Percentiles rank a stretch among this genome's conserved stretches.
Evolutionary conservation across 2,329 filamentous ascomycete species (phyloP).

Genomic region (Apiospora koreana): DNA sequence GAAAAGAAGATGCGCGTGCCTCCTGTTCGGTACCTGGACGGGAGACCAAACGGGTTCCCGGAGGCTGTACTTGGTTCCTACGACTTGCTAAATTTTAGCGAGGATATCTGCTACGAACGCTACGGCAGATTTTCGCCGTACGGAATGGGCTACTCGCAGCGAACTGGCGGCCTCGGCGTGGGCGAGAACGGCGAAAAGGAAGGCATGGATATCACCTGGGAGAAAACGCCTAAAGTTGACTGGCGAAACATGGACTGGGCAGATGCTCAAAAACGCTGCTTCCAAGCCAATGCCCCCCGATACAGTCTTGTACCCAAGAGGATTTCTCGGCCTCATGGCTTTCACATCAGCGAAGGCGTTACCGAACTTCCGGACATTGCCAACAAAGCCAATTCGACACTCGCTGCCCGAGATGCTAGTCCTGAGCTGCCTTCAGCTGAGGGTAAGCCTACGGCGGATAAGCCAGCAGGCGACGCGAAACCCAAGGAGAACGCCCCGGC

Average conservation of each 20-base stretch:
- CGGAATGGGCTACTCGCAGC: slow-evolving; percentile 80
- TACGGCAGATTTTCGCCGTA: slow-evolving; percentile 89
- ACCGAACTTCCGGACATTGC: slow-evolving; percentile 15
- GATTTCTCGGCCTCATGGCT: slow-evolving; percentile 47
- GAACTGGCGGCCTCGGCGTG: slow-evolving; percentile 79
- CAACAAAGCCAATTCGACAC: slow-evolving; percentile 23
- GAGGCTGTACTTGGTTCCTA: slow-evolving; percentile 86
- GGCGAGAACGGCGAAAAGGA: slow-evolving; percentile 83
- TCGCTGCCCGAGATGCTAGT: slow-evolving; percentile 27
- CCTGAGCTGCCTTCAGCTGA: slow-evolving; percentile 18
- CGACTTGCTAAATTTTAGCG: slow-evolving; percentile 72
- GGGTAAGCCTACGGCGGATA: neutral
- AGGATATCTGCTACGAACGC: slow-evolving; percentile 91
- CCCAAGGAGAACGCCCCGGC: neutral
- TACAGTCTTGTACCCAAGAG: slow-evolving; percentile 56
- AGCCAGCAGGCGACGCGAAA: neutral
- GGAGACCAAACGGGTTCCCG: slow-evolving; percentile 82
- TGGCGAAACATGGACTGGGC: slow-evolving; percentile 79
- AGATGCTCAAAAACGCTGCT: slow-evolving; percentile 73
- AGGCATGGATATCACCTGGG: slow-evolving; percentile 80
- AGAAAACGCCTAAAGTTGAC: slow-evolving; percentile 69
- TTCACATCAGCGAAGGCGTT: slow-evolving; percentile 46
- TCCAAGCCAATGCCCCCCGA: slow-evolving; percentile 67
- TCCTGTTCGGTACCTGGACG: slow-evolving; percentile 70
- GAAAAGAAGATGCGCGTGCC: slow-evolving; percentile 68